phyloP scores from a whole-genome alignment of 495 filamentous ascomycete genomes.

The Trichoderma gamsii region DNA sequence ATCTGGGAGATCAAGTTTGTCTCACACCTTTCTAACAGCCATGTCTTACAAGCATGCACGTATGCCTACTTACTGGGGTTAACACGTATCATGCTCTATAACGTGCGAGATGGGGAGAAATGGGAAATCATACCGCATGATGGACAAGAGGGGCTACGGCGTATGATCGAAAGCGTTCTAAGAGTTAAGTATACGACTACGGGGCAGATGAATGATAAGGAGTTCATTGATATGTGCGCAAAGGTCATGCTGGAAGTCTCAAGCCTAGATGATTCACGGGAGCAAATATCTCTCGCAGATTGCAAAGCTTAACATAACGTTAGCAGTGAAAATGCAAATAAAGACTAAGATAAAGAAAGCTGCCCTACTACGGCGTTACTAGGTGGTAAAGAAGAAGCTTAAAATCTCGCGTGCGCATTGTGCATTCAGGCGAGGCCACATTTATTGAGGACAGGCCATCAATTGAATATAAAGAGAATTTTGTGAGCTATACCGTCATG shows the following conservation, averaged over 20 bases:
- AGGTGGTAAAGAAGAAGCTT: neutral
- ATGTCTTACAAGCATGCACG: slow-evolving; percentile 18
- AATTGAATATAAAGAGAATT: neutral
- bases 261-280: slow-evolving; percentile 11
- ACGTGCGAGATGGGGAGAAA: slow-evolving; percentile 19
- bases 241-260: slow-evolving; percentile 12
- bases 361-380: neutral
- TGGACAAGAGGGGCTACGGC: slow-evolving; percentile 19
- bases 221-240: slow-evolving; percentile 14
- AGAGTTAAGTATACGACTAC: slow-evolving; percentile 17
- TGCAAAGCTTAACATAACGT: neutral
- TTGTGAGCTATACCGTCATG: no score
- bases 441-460: neutral
- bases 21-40: slow-evolving; percentile 18
- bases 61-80: slow-evolving; percentile 20
- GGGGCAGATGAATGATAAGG: slow-evolving; percentile 14
- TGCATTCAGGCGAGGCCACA: neutral
- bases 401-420: neutral
- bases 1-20: slow-evolving; percentile 21
- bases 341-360: neutral
- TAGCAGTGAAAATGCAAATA: neutral
- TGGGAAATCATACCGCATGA: slow-evolving; percentile 17
- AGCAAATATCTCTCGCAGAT: neutral
- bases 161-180: slow-evolving; percentile 19
- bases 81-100: slow-evolving; percentile 18